These are phyloP conservation scores for Dissophora globulifera DNA, from an alignment of 192 early-diverging fungal species.

Conservation along the genomic window DNA sequence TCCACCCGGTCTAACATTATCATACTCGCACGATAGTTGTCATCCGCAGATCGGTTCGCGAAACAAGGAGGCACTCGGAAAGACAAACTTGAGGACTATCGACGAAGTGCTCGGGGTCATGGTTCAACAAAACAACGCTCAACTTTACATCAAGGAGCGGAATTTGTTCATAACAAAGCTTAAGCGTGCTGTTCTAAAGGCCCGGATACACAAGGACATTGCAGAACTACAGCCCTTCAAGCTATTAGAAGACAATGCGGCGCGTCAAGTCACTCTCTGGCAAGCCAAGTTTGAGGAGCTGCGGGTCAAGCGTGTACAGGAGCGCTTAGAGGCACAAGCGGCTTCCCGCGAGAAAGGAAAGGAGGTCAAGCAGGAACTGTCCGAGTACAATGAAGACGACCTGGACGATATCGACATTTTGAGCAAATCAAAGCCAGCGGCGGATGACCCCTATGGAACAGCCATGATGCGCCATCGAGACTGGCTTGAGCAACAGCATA, in stretches of 20 bases:
- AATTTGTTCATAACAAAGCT: slow-evolving; percentile 26
- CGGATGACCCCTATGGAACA: slow-evolving; percentile 16
- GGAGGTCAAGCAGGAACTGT: slow-evolving; percentile 17
- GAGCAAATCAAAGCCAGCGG: background rate
- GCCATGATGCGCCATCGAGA: slow-evolving; percentile 31
- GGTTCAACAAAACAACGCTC: slow-evolving; percentile 33
- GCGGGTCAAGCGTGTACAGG: background rate
- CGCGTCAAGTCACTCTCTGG: slow-evolving; percentile 15
- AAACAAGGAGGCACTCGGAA: slow-evolving; percentile 59
- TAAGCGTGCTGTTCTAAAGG: slow-evolving; percentile 43
- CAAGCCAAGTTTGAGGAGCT: slow-evolving; percentile 23
- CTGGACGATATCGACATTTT: slow-evolving; percentile 1
- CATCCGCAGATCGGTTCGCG: slow-evolving; percentile 66
- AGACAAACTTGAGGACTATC: slow-evolving; percentile 57
- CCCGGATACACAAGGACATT: slow-evolving; percentile 26
- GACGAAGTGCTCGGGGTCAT: slow-evolving; percentile 65
- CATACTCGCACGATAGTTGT: slow-evolving; percentile 41
- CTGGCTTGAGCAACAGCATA: slow-evolving; percentile 66
- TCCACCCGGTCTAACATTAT: background rate
- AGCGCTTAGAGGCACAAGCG: background rate
- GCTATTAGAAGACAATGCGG: slow-evolving; percentile 18
- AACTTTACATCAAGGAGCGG: slow-evolving; percentile 49
- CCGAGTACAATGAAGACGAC: slow-evolving; percentile 29
- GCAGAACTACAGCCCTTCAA: slow-evolving; percentile 10
- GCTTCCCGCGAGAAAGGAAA: background rate